These are phyloP conservation scores for Amylocystis lapponica DNA, from an alignment of 768 basidiomycete genomes.

Conservation along the genomic window DNA sequence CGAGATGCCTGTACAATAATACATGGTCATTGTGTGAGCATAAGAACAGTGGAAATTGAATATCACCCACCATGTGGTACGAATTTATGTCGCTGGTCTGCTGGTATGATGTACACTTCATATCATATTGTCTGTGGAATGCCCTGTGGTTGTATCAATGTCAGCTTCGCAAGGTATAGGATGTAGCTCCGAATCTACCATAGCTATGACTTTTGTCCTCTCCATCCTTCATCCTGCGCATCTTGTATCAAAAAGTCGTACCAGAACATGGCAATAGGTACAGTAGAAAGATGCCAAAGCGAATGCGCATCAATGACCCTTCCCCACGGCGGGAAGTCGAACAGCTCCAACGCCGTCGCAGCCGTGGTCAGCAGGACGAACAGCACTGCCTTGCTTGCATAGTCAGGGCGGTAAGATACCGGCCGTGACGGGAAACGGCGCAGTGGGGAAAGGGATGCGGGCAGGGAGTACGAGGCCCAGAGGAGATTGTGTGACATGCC, in stretches of 20 bases:
- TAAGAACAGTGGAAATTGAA: too few species aligned
- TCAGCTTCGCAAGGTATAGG: not conserved
- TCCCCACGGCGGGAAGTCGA: constrained; percentile 84
- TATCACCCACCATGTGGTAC: too few species aligned
- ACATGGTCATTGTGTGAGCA: not conserved
- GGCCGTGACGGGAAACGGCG: constrained; percentile 50
- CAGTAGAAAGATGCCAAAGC: constrained; percentile 88
- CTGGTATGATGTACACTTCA: not conserved
- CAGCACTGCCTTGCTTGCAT: constrained; percentile 46
- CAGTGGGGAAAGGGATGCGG: constrained; percentile 39
- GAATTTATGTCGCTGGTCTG: not conserved
- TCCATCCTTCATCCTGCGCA: constrained; percentile 66
- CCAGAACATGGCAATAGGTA: constrained; percentile 73
- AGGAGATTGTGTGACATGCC: constrained; percentile 76
- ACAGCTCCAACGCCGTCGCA: constrained; percentile 76
- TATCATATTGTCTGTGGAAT: too few species aligned
- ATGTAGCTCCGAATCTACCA: too few species aligned
- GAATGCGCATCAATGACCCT: constrained; percentile 85
- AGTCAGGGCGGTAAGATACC: constrained; percentile 52
- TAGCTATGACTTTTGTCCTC: constrained; percentile 28
- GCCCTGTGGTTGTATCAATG: not conserved
- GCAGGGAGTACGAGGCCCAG: constrained; percentile 74
- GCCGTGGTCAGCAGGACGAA: constrained; percentile 68
- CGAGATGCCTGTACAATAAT: too few species aligned
- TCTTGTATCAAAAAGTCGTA: constrained; percentile 81